Base-by-base conservation (phyloP, 2,329 filamentous ascomycete species). In the Ophiocordyceps camponoti-floridani region DNA sequence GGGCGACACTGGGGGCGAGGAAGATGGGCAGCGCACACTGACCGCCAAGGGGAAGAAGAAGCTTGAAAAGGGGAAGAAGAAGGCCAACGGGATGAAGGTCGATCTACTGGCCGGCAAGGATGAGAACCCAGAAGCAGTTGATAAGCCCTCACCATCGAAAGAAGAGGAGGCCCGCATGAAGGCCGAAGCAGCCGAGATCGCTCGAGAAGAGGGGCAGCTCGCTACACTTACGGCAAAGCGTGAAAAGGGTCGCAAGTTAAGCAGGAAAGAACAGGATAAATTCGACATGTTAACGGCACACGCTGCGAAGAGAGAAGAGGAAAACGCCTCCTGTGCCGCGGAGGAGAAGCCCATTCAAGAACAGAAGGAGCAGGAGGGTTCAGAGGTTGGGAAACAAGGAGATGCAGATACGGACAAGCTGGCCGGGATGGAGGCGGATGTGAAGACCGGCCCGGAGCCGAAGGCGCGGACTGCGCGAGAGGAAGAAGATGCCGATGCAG, bases 1-100 rank as follows among this genome's bases (percentile, higher is more conserved):
- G 23, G 23, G 5, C 23, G 23, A 23, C 40, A 63, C 62, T 42
- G 56, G 62, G 30, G 61, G 66, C 47, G 49, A 53, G 12, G 51
- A 53, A 43, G 60, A 62, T 41, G 57, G 64, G 31, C 62, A 68
- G 48, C 62, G 61, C 9, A 71, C 67, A 53, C 57, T 72, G 40
- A 65, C 55, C 54, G 67, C 69, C 51, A 72, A 67, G 47, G 70
- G 73, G 51, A 62, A 67, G 16, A 66, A 68, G 51, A 69, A 69
- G 52, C 66, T 70, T 19, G 68, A 72, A 44, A 68, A 68, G 53
- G 62, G 68, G 50, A 67, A 65, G 54, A 63, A 61, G 28, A 65
- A 66, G 52, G 58, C 59, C 13, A 37, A 62, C 58, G 55, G 58
- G 48, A 56, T 61, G 56, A 48, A 51, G 37, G 49, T 53, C 4